These are phyloP conservation scores for Phytophthora sp. DNA, from an alignment of 352 stramenopile genomes.

Conservation along the genomic window DNA sequence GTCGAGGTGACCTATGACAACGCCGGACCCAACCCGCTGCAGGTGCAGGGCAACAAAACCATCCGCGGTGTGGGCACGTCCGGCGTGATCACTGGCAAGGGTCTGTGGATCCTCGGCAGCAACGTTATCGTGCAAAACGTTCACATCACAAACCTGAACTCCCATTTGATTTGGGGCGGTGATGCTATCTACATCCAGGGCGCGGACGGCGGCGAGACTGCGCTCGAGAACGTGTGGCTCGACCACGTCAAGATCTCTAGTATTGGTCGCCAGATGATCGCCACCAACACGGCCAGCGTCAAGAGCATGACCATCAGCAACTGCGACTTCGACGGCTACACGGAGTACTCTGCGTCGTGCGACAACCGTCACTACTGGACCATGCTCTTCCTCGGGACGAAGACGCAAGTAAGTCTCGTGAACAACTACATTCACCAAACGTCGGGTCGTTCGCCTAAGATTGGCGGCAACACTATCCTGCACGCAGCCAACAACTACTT, in stretches of 20 bases:
- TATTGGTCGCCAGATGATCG: constrained; percentile 42
- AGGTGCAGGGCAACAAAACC: constrained; percentile 26
- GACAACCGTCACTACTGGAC: constrained; percentile 58
- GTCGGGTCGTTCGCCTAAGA: constrained; percentile 33
- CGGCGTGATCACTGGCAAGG: constrained; percentile 22
- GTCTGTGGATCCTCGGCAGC: constrained; percentile 21
- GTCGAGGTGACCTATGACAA: constrained; percentile 34
- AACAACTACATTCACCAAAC: constrained; percentile 29
- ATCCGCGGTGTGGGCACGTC: constrained; percentile 20
- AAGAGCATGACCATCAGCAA: constrained; percentile 52
- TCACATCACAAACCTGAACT: constrained; percentile 29
- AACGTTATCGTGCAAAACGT: constrained; percentile 45
- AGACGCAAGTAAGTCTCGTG: constrained; percentile 38
- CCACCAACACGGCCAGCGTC: constrained; percentile 31
- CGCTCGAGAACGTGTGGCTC: constrained; percentile 18
- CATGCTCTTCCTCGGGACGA: constrained; percentile 46
- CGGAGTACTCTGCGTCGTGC: constrained; percentile 37
- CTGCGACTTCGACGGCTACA: constrained; percentile 52
- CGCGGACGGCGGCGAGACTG: constrained; percentile 16
- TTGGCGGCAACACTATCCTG: constrained; percentile 27
- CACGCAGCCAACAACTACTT: constrained; percentile 38
- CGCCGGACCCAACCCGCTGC: constrained; percentile 20
- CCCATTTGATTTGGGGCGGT: constrained; percentile 32
- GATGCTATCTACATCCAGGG: constrained; percentile 40
- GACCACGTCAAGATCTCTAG: constrained; percentile 24